Evolutionary conservation across 805 yeast genomes (phyloP), one percentile per base, ranked within the genome.

Genomic region (Starmera pachycereana): DNA sequence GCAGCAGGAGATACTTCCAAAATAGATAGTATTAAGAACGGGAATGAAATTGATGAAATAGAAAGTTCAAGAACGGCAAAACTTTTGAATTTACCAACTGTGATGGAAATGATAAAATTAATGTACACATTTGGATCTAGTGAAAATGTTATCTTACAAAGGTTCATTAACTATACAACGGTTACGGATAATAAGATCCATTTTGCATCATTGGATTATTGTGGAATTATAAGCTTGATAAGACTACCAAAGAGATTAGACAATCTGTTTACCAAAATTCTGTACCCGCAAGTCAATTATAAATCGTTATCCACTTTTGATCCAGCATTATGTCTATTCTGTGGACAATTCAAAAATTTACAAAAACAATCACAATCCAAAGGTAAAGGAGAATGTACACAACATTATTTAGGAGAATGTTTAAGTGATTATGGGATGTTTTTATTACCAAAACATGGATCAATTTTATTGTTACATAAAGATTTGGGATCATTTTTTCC

Each of bases 281-380:
- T 74, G 41, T 72, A 74, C 46, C 66, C 63, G 51, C 67, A 66
- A 22, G 60, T 62, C 36, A 63, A 62, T 18, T 56, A 61, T 34
- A 63, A 64, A 12, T 18, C 61, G 55, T 50, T 68, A 65, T 28
- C 69, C 13, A 65, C 70, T 0, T 45, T 61, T 4, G 95, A 89
- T 47, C 92, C 95, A 0, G 96, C 95, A 0, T 65, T 90, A 9
- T 90, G 98, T 53, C 61, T 90, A 40, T 81, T 80, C 45, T 92
- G 98, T 61, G 92, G 88, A 1, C 61, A 63, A 10, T 67, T 78
- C 8, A 68, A 85, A 18, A 78, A 78, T 45, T 61, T 78, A n/a
- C 96, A 89, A 51, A 75, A 64, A 44, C 58, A 65, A 33, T 72
- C 77, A 13, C 67, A 72, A 38, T 79, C 78, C 0, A 70, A 68